Base-by-base conservation (phyloP, 352 stramenopile species). In the Elongisporangium undulatum region DNA sequence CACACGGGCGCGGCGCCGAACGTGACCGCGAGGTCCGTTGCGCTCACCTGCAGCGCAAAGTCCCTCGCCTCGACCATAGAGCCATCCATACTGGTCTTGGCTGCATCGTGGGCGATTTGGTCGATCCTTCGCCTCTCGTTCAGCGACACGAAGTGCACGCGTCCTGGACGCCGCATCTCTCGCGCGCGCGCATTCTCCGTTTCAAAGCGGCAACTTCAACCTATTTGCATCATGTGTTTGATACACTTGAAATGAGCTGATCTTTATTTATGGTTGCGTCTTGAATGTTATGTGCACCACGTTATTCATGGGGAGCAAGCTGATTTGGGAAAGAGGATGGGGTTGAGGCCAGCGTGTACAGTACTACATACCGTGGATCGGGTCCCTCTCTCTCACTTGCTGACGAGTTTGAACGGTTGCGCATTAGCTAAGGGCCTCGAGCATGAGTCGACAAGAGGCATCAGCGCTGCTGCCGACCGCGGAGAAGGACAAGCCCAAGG, bases 1-100 rank as follows among this genome's bases (percentile, higher is more conserved):
- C 68, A 74, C 55, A 77, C 67, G 5, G 82, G 65, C 10, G 77
- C 62, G 16, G 80, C 83, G n/a, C 80, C 83, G 53, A 87, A 90
- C 4, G 66, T 72, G 10, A 69, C 67, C 13, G 67, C 76, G 20
- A 90, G 67, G 64, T 85, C 87, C 41, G 70, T 66, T 4, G 77
- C 61, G 53, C 74, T 86, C 49, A 88, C 64, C 22, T 72, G 24
- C 12, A 87, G 61, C 51, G 63, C 64, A n/a, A 41, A 41, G 5
- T 41, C 29, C 1, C 29, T 4, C 29, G 29, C 29, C 8, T 41
- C 29, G 29, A 41, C 9, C 4, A 41, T 15, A 15, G 9, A 41
- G 29, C 1, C 9, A 41, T 41, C 29, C 8, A 1, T 2, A 41
- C 29, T 41, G 1, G 9, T 15, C 1, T 41, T 41, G 29, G 29